A percentile compares a stretch with the other conserved stretches of the same genome.
Conservation (phyloP, 2,329 filamentous ascomycete species). For the Alternaria sp. region DNA sequence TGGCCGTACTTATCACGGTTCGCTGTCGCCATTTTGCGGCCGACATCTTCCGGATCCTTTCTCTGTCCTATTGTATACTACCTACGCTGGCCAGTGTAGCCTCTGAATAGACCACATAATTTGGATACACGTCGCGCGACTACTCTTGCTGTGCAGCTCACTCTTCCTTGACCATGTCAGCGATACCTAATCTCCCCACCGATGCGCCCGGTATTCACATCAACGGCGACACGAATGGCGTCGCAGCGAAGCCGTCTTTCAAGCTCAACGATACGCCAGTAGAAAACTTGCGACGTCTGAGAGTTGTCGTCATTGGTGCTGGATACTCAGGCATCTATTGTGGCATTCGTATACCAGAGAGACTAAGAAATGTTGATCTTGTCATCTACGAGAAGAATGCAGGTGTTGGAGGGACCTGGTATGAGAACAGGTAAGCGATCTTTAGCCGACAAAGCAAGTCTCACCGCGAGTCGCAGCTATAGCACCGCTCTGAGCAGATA, state of each 20-base stretch:
- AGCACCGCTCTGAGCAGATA: too few relatives aligned
- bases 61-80: conserved; percentile 18
- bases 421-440: conserved; percentile 45
- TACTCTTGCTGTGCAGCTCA: neutral
- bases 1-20: conserved; percentile 3
- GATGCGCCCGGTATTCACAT: conserved; percentile 18
- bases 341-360: conserved; percentile 53
- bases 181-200: conserved; percentile 36
- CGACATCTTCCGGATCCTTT: neutral
- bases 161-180: conserved; percentile 33
- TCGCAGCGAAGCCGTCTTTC: conserved; percentile 19
- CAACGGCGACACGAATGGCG: conserved; percentile 15
- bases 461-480: too few relatives aligned
- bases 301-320: conserved; percentile 54
- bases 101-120: conserved; percentile 10
- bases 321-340: conserved; percentile 54
- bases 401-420: conserved; percentile 50
- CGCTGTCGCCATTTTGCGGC: conserved; percentile 2
- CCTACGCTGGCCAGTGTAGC: conserved; percentile 8
- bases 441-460: too few relatives aligned
- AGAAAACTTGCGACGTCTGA: conserved; percentile 52
- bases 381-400: conserved; percentile 54
- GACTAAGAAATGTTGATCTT: conserved; percentile 48
- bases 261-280: conserved; percentile 47
- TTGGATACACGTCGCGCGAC: conserved; percentile 5